These are phyloP conservation scores for Phoma herbarum DNA, from an alignment of 2,329 filamentous ascomycete species.

Conservation along the genomic window DNA sequence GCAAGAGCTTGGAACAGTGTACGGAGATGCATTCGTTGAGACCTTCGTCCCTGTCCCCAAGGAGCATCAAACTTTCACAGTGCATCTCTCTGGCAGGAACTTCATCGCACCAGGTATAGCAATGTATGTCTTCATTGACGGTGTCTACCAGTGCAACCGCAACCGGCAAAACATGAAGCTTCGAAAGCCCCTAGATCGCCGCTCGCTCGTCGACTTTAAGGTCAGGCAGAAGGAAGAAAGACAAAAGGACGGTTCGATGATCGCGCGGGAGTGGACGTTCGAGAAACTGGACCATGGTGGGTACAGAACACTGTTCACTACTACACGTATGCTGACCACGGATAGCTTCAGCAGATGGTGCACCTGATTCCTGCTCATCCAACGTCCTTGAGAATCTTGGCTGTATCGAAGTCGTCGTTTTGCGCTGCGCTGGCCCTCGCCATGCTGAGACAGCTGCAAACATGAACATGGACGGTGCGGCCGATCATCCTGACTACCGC, in stretches of 20 bases:
- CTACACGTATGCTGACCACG: slow-evolving; percentile 12
- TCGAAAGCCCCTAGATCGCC: slow-evolving; percentile 38
- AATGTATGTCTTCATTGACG: slow-evolving; percentile 66
- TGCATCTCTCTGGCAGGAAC: slow-evolving; percentile 59
- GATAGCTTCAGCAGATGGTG: slow-evolving; percentile 51
- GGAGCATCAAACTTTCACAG: slow-evolving; percentile 56
- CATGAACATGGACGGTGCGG: slow-evolving; percentile 43
- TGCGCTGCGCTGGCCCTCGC: slow-evolving; percentile 52
- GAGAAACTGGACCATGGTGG: slow-evolving; percentile 59
- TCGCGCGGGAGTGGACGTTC: slow-evolving; percentile 64
- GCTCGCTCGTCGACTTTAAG: slow-evolving; percentile 57
- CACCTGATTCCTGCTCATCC: slow-evolving; percentile 40
- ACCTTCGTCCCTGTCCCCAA: slow-evolving; percentile 61
- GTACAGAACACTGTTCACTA: slow-evolving; percentile 3
- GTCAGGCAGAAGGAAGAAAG: slow-evolving; percentile 64
- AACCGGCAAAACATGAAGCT: slow-evolving; percentile 56
- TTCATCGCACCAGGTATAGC: slow-evolving; percentile 64
- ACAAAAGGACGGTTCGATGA: slow-evolving; percentile 56
- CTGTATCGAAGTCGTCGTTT: slow-evolving; percentile 59
- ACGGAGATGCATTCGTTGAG: slow-evolving; percentile 62
- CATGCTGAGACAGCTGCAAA: slow-evolving; percentile 27
- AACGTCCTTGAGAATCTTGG: slow-evolving; percentile 54
- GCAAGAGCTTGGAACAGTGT: slow-evolving; percentile 60
- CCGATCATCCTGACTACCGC: slow-evolving; percentile 28
- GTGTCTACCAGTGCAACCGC: slow-evolving; percentile 66